Conservation (phyloP, 768 basidiomycete genomes). For the Trametes villosa region DNA sequence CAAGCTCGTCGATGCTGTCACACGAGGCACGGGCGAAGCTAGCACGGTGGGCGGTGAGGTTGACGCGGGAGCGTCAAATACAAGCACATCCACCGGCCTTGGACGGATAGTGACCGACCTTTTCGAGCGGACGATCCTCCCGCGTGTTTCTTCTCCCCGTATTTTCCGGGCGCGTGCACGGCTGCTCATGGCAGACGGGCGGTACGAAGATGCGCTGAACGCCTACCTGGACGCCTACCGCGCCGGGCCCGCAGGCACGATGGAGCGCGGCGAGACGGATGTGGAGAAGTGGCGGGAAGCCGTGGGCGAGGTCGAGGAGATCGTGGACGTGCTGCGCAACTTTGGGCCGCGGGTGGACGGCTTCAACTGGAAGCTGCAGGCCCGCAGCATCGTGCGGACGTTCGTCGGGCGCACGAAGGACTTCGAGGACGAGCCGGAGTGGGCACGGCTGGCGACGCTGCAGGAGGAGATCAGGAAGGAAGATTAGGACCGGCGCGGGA, state of each 20-base stretch:
- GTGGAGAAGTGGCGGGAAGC: conserved; percentile 73
- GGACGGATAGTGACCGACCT: conserved; percentile 68
- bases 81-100: conserved; percentile 72
- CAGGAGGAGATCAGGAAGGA: conserved; percentile 54
- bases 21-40: conserved; percentile 50
- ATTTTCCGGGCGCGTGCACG: conserved; percentile 86
- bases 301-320: conserved; percentile 77
- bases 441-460: conserved; percentile 66
- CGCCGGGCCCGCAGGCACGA: conserved; percentile 58
- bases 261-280: conserved; percentile 72
- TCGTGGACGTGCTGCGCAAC: conserved; percentile 82
- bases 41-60: conserved; percentile 26
- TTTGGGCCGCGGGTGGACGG: conserved; percentile 72
- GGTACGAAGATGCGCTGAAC: conserved; percentile 79
- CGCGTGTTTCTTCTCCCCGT: conserved; percentile 76
- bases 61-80: conserved; percentile 36
- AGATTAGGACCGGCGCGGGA: conserved; percentile 21
- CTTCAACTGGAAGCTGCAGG: conserved; percentile 84
- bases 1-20: conserved; percentile 86
- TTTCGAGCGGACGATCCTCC: conserved; percentile 79
- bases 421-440: conserved; percentile 91
- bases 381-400: conserved; percentile 81
- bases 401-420: conserved; percentile 86
- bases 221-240: conserved; percentile 89
- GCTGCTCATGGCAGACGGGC: conserved; percentile 71